phyloP scores from a whole-genome alignment of 805 yeast genomes.

The Candida incommunis region DNA sequence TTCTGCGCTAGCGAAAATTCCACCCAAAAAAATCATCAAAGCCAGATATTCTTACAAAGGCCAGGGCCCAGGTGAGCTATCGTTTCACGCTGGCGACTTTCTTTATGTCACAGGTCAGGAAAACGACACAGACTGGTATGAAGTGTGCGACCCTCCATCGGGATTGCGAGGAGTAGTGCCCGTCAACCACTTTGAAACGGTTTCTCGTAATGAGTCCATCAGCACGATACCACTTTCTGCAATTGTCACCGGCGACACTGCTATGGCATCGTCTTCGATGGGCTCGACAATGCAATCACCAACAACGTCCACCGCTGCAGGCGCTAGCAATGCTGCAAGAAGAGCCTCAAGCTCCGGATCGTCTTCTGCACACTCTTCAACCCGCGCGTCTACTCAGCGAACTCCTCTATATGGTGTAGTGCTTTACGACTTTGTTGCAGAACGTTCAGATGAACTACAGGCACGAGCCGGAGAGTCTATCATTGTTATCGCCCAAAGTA shows the following conservation, averaged over 20 bases:
- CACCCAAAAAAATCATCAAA: constrained; percentile 72
- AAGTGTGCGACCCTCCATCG: constrained; percentile 76
- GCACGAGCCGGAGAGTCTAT: constrained; percentile 78
- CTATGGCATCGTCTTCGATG: constrained; percentile 5
- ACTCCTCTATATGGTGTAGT: constrained; percentile 67
- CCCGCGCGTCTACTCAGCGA: constrained; percentile 6
- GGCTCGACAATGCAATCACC: constrained; percentile 10
- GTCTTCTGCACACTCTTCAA: constrained; percentile 11
- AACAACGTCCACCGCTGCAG: too few species aligned
- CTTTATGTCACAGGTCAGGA: constrained; percentile 62
- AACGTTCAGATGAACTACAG: constrained; percentile 68
- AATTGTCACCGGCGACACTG: neutral
- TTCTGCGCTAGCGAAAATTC: constrained; percentile 20
- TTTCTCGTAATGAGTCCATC: constrained; percentile 24
- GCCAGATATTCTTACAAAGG: constrained; percentile 70
- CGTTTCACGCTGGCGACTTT: constrained; percentile 73
- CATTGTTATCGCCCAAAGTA: constrained; percentile 91
- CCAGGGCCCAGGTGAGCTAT: constrained; percentile 67
- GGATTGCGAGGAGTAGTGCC: constrained; percentile 80
- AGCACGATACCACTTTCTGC: constrained; percentile 16
- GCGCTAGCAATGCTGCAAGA: neutral
- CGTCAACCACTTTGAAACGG: constrained; percentile 63
- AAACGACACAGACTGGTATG: constrained; percentile 57
- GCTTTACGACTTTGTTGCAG: constrained; percentile 76
- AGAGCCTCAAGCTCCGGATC: constrained; percentile 1